Evolutionary conservation across 306 rosid species (phyloP).

Genomic region (Lablab purpureus): DNA sequence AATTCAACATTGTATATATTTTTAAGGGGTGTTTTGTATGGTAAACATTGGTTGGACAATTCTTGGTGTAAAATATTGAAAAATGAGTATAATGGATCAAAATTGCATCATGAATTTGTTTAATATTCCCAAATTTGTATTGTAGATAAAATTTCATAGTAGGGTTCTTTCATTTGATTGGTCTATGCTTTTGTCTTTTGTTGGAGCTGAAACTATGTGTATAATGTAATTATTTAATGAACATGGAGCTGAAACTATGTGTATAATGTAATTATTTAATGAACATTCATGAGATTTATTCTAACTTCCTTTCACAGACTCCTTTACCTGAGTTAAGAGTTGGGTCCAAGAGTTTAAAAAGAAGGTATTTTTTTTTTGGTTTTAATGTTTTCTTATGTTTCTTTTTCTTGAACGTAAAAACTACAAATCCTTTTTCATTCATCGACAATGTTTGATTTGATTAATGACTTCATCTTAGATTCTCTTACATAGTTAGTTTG

Average conservation of each 20-base stretch:
- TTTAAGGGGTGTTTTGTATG: constrained; percentile 25
- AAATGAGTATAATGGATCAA: constrained; percentile 3
- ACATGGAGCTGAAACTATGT: constrained; percentile 12
- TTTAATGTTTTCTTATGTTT: constrained; percentile 3
- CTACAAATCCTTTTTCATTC: too few relatives aligned
- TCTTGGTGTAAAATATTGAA: constrained; percentile 28
- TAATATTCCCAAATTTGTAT: neutral
- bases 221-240: neutral
- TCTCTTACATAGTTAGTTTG: constrained; percentile 12
- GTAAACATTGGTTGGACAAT: neutral
- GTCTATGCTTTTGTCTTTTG: constrained; percentile 14
- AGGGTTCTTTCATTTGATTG: constrained; percentile 25
- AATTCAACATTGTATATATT: neutral
- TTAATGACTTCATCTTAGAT: neutral
- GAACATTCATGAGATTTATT: constrained; percentile 6
- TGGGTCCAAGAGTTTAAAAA: constrained; percentile 78
- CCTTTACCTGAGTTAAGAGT: constrained; percentile 65
- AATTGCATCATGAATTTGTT: constrained; percentile 23
- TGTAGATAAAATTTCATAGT: constrained; percentile 8
- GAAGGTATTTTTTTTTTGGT: constrained; percentile 59
- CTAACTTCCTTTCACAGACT: constrained; percentile 46
- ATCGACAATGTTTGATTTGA: constrained; percentile 6
- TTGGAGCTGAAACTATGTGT: constrained; percentile 13
- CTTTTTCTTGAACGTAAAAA: neutral
- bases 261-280: constrained; percentile 9